Base-by-base conservation (phyloP, 2,329 filamentous ascomycete species). In the Bipolaris gigantea region DNA sequence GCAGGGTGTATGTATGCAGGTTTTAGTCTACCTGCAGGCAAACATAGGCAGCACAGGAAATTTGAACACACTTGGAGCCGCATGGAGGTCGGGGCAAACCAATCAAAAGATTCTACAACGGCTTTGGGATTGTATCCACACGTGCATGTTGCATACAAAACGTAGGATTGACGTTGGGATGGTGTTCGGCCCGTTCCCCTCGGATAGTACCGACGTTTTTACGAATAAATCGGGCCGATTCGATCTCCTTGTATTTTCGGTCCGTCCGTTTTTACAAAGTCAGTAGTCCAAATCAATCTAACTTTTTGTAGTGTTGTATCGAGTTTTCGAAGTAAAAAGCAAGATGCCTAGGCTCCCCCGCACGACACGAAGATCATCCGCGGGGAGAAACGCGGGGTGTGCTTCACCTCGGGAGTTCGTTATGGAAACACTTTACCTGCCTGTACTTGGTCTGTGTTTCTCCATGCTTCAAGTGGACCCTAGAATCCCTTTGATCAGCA, bases 1-100 rank as follows among this genome's bases (percentile, higher is more conserved):
- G 43, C 32, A 48, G 43, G 35, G 43, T 48, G 50, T 30, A 45
- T 21, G 48, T 23, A 45, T 30, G 40, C 30, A 25, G 46, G 33
- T 23, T 42, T 50, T 15, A 53, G 44, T 42, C 51, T 19, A 25
- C 43, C 43, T 25, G 30, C 30, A 40, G 38, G 34, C n/a, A 36
- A 43, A 44, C 40, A 23, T 16, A 44, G 36, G 46, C 39, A 23
- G 50, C 34, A 18, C 40, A n/a, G 18, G 33, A 34, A 18, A 54
- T 18, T 21, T 45, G 13, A 48, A 43, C 34, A 34, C 27, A 44
- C 27, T 27, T 45, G 21, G 8, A 50, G 33, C 34, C 43, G 48
- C 47, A 41, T 13, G n/a, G 21, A 18, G 33, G 34, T 11, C 13
- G 42, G 18, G 10, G 36, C 16, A 41, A 16, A n/a, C 16, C 25